A percentile compares a stretch with the other conserved stretches of the same genome.
These are phyloP conservation scores for Exophiala alcalophila DNA, from an alignment of 2,329 filamentous ascomycete species.

Conservation along the genomic window DNA sequence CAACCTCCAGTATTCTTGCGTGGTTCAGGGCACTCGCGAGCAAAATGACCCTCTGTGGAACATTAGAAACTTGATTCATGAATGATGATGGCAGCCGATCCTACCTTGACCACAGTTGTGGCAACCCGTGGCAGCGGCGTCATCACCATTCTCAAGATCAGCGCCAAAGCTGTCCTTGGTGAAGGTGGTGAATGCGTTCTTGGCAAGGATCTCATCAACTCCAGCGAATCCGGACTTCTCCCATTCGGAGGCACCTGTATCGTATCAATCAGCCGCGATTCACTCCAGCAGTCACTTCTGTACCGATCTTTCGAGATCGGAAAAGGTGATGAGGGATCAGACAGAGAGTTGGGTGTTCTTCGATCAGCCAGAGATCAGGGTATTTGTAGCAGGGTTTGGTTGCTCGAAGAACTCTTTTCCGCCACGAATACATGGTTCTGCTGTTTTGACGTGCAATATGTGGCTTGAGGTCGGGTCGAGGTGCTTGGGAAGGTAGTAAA, in stretches of 20 bases:
- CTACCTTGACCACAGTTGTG: conserved; percentile 29
- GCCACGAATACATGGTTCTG: conserved; percentile 6
- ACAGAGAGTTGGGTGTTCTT: conserved; percentile 7
- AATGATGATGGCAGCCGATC: conserved; percentile 5
- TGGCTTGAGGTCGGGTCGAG: too few species aligned
- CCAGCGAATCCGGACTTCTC: too few species aligned
- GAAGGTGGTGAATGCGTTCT: too few species aligned
- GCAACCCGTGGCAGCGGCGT: conserved; percentile 12
- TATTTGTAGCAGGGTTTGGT: conserved; percentile 14
- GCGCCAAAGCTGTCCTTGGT: too few species aligned
- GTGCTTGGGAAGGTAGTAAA: too few species aligned
- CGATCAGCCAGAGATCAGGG: conserved; percentile 13
- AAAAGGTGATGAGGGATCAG: neutral
- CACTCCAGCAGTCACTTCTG: too few species aligned
- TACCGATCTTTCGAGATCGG: too few species aligned
- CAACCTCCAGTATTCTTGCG: conserved; percentile 41
- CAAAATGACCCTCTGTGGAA: conserved; percentile 32
- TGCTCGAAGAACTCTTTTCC: conserved; percentile 3
- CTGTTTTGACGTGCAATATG: too few species aligned
- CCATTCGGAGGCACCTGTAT: too few species aligned
- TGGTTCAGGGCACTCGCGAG: conserved; percentile 43
- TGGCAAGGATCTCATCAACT: too few species aligned
- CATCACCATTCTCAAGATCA: neutral
- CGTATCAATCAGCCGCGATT: too few species aligned
- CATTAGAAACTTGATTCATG: conserved; percentile 9